Percentiles rank a stretch among this genome's conserved stretches.
Evolutionary conservation across 2,329 filamentous ascomycete genomes (phyloP).

Genomic region (Ophiostoma sp.): DNA sequence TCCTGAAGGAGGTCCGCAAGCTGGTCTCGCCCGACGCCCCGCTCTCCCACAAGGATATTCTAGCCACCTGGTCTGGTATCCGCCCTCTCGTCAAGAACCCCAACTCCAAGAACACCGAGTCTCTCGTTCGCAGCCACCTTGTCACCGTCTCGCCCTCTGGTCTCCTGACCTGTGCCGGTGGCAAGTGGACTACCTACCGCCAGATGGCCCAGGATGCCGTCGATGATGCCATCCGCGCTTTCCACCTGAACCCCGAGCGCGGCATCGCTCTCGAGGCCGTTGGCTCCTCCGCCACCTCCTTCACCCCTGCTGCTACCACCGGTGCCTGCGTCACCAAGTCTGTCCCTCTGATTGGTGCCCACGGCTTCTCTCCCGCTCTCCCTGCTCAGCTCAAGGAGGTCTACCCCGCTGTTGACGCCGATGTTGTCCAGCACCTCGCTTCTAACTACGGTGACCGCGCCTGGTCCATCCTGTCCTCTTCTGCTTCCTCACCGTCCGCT

Average conservation of each 20-base stretch:
- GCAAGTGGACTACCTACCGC: conserved; percentile 87
- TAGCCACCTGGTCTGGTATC: conserved; percentile 63
- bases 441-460: conserved; percentile 89
- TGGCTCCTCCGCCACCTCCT: neutral
- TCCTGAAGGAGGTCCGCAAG: conserved; percentile 73
- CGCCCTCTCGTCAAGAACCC: conserved; percentile 79
- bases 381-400: conserved; percentile 43
- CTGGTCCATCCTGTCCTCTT: conserved; percentile 66
- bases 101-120: conserved; percentile 78
- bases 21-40: conserved; percentile 66
- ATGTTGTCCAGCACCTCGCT: conserved; percentile 85
- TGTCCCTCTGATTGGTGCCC: conserved; percentile 67
- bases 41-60: conserved; percentile 23
- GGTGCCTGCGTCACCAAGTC: conserved; percentile 52
- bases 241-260: conserved; percentile 55
- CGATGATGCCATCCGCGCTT: conserved; percentile 71
- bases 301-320: conserved; percentile 27
- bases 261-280: conserved; percentile 33
- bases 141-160: conserved; percentile 73
- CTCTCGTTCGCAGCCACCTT: conserved; percentile 79
- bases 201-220: conserved; percentile 87
- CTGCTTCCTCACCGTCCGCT: neutral
- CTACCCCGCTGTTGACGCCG: conserved; percentile 87
- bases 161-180: conserved; percentile 76
- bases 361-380: conserved; percentile 49